phyloP scores from a whole-genome alignment of 192 early-diverging fungal genomes.

The Entomortierella beljakovae region DNA sequence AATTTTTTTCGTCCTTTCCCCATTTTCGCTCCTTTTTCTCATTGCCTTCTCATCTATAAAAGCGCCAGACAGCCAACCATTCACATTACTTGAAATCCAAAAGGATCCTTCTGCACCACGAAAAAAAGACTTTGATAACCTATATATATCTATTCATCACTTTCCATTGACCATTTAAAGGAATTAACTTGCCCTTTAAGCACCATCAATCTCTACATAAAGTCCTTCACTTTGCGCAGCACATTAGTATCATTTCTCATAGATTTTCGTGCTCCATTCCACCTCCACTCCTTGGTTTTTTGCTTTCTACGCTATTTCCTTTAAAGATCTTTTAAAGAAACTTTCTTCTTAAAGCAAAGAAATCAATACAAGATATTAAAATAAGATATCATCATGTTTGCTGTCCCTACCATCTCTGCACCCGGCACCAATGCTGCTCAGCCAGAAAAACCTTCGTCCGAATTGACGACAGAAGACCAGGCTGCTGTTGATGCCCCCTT shows the following conservation, averaged over 20 bases:
- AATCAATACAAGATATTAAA: not conserved
- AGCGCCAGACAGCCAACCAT: constrained; percentile 10
- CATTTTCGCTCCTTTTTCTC: constrained; percentile 32
- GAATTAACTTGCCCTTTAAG: not conserved
- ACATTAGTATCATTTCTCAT: not conserved
- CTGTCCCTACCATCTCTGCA: constrained; percentile 39
- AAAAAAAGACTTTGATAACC: not conserved
- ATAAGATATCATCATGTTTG: constrained; percentile 38
- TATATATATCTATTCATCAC: not conserved
- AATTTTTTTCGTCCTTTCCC: not conserved
- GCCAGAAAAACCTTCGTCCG: constrained; percentile 27
- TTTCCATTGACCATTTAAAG: not conserved
- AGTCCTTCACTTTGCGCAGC: constrained; percentile 18
- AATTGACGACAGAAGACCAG: constrained; percentile 46
- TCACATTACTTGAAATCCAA: not conserved
- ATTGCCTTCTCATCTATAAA: constrained; percentile 18
- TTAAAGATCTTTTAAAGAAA: not conserved
- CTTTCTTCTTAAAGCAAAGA: not conserved
- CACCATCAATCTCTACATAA: not conserved
- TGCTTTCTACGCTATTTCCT: not conserved
- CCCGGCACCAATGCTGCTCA: constrained; percentile 33
- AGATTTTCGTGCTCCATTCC: too few species aligned
- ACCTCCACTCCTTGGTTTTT: not conserved
- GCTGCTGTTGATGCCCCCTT: constrained; percentile 38
- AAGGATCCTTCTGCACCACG: constrained; percentile 12